These are phyloP conservation scores for Teunomyces panamensis DNA, from an alignment of 805 yeast species.

Conservation along the genomic window DNA sequence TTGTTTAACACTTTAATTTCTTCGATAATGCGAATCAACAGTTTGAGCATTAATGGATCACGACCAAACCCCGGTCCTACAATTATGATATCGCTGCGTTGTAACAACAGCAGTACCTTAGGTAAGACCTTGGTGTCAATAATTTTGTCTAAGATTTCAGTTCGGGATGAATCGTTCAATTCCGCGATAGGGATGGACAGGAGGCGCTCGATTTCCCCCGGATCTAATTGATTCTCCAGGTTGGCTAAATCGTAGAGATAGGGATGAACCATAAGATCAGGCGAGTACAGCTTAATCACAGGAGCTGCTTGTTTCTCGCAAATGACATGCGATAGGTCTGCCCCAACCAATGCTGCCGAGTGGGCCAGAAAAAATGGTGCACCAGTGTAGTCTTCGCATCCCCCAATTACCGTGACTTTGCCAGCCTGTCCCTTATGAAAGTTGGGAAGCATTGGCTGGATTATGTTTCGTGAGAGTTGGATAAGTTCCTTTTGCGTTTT, in stretches of 20 bases:
- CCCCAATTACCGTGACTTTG: slow-evolving; percentile 82
- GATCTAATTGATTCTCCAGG: slow-evolving; percentile 19
- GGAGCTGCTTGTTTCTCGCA: slow-evolving; percentile 79
- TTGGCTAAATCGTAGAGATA: slow-evolving; percentile 56
- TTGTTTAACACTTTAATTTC: slow-evolving; percentile 53
- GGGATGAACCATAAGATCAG: slow-evolving; percentile 96
- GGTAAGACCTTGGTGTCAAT: slow-evolving; percentile 50
- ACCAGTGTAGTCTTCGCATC: slow-evolving; percentile 94
- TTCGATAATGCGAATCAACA: slow-evolving; percentile 55
- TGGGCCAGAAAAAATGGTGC: slow-evolving; percentile 92
- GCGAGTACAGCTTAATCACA: slow-evolving; percentile 82
- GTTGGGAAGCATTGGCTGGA: slow-evolving; percentile 71
- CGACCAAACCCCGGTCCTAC: slow-evolving; percentile 96
- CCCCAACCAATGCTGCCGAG: slow-evolving; percentile 80
- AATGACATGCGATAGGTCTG: slow-evolving; percentile 86
- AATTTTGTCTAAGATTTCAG: slow-evolving; percentile 25
- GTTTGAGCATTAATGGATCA: slow-evolving; percentile 61
- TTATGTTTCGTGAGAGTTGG: slow-evolving; percentile 47
- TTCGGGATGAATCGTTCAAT: slow-evolving; percentile 13
- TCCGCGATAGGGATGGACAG: slow-evolving; percentile 17
- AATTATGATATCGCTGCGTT: slow-evolving; percentile 74
- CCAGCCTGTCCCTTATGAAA: slow-evolving; percentile 95
- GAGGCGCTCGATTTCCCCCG: slow-evolving; percentile 17
- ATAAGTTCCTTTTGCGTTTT: slow-evolving; percentile 45
- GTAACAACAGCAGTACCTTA: slow-evolving; percentile 52